These are phyloP conservation scores for Colletotrichum tanaceti DNA, from an alignment of 2,329 filamentous ascomycete species.

Conservation along the genomic window DNA sequence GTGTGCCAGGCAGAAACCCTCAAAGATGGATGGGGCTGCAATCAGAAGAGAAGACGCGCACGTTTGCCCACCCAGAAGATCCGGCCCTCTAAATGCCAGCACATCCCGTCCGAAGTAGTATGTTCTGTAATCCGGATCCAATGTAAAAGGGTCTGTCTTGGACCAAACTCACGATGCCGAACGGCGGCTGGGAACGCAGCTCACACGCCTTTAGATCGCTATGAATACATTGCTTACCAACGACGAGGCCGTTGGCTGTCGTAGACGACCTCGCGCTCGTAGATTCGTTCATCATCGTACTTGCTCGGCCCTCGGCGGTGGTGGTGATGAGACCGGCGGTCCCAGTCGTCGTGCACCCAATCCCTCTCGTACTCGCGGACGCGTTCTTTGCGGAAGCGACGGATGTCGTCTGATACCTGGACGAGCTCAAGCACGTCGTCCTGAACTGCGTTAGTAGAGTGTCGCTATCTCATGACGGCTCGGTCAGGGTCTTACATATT, in stretches of 20 bases:
- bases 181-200: conserved; percentile 13
- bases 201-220: conserved; percentile 9
- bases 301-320: conserved; percentile 47
- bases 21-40: conserved; percentile 14
- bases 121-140: conserved; percentile 36
- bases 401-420: conserved; percentile 84
- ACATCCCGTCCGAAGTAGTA: conserved; percentile 20
- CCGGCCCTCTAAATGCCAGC: conserved; percentile 33
- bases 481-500: conserved; percentile 76
- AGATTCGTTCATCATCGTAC: conserved; percentile 72
- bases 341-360: conserved; percentile 62
- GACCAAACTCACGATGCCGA: not conserved
- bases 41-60: conserved; percentile 30
- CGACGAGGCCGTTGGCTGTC: conserved; percentile 55
- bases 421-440: conserved; percentile 89
- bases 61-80: conserved; percentile 12
- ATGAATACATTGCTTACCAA: conserved; percentile 26
- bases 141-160: not conserved
- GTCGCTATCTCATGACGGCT: not conserved
- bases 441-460: conserved; percentile 60
- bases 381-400: conserved; percentile 67
- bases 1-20: conserved; percentile 27
- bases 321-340: conserved; percentile 53
- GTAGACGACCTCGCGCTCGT: conserved; percentile 76
- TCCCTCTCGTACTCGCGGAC: conserved; percentile 70